These are phyloP conservation scores for Eucalyptus caleyi DNA, from an alignment of 345 rosid species.

Conservation along the genomic window DNA sequence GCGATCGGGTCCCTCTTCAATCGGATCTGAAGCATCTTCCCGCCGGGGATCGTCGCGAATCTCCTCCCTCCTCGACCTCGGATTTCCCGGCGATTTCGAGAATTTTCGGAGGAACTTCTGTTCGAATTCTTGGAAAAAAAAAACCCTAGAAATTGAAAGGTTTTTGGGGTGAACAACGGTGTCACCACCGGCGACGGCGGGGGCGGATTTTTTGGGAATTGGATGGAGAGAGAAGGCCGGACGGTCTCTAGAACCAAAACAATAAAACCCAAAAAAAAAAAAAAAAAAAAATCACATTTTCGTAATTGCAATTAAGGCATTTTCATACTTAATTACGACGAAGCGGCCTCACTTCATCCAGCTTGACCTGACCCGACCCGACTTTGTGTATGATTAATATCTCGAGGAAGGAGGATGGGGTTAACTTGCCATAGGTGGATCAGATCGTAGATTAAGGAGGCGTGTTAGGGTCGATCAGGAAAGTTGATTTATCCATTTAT, in stretches of 20 bases:
- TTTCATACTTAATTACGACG: neutral
- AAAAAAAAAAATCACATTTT: neutral
- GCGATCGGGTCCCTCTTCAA: constrained; percentile 49
- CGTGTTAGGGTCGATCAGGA: fast-evolving
- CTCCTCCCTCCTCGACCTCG: neutral
- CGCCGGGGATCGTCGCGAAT: neutral
- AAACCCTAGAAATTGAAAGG: neutral
- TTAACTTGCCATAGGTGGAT: neutral
- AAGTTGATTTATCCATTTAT: neutral
- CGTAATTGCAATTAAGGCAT: neutral
- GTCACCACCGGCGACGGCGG: neutral
- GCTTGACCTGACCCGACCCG: fast-evolving
- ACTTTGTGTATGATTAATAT: neutral
- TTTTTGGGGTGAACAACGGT: neutral
- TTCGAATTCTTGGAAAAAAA: neutral
- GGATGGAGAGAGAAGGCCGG: neutral
- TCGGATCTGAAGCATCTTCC: constrained; percentile 74
- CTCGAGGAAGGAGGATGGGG: neutral
- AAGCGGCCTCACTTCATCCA: neutral
- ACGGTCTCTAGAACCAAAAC: neutral
- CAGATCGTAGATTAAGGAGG: neutral
- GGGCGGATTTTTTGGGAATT: neutral
- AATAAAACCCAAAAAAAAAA: no score
- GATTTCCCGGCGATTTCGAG: neutral
- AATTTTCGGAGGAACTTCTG: neutral